Conservation (phyloP, 306 rosid species). For the Castanea sativa region DNA sequence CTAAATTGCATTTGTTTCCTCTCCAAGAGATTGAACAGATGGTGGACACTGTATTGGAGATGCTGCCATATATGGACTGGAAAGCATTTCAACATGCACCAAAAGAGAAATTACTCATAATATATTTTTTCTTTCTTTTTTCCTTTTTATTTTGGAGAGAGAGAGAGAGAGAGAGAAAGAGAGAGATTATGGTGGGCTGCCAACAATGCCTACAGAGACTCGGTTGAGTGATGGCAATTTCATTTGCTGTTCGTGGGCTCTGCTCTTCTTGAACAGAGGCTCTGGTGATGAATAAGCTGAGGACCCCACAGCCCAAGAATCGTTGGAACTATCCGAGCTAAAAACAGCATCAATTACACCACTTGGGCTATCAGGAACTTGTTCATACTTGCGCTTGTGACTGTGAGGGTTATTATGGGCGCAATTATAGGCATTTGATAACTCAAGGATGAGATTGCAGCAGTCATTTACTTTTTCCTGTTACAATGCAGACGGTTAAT, state of each 20-base stretch:
- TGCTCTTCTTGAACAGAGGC: constrained; percentile 65
- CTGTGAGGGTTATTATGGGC: constrained; percentile 12
- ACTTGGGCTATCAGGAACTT: constrained; percentile 68
- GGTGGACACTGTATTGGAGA: constrained; percentile 48
- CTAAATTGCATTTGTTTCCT: constrained; percentile 12
- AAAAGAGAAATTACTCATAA: constrained; percentile 18
- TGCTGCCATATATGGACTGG: constrained; percentile 16
- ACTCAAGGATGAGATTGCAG: constrained; percentile 42
- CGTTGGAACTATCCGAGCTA: constrained; percentile 71
- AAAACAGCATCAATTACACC: constrained; percentile 72
- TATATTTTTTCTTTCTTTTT: neutral
- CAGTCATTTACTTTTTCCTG: constrained; percentile 90
- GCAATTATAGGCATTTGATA: constrained; percentile 25
- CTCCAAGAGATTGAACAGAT: constrained; percentile 22
- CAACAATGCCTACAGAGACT: constrained; percentile 55
- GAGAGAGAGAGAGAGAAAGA: neutral
- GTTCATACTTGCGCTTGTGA: constrained; percentile 53
- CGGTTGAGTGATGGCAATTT: constrained; percentile 46
- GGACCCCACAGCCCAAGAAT: constrained; percentile 74
- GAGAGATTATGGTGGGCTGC: constrained; percentile 45
- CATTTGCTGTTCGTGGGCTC: constrained; percentile 55
- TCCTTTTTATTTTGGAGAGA: neutral
- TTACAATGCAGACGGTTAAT: neutral
- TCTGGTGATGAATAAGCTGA: constrained; percentile 45
- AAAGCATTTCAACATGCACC: constrained; percentile 8